Percentiles rank a stretch among this genome's conserved stretches.
These are phyloP conservation scores for Rhinocladiella similis DNA, from an alignment of 2,329 filamentous ascomycete species.

Conservation along the genomic window DNA sequence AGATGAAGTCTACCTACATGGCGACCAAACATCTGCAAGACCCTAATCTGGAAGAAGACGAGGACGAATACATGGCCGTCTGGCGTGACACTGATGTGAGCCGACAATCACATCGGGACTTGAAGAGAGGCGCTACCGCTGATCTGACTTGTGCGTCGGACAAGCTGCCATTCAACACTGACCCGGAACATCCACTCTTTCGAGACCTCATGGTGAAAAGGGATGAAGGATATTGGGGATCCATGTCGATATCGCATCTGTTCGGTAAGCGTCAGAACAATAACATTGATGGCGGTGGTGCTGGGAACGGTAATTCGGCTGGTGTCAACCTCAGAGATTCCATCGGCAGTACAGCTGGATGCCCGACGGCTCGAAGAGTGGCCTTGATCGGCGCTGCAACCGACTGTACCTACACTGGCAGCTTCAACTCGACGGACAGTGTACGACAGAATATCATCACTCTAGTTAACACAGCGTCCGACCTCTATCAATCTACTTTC, in stretches of 20 bases:
- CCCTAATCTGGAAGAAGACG: slow-evolving; percentile 58
- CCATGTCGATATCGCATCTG: slow-evolving; percentile 64
- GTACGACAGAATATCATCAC: slow-evolving; percentile 74
- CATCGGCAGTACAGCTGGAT: slow-evolving; percentile 82
- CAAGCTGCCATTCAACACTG: slow-evolving; percentile 74
- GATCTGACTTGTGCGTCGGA: slow-evolving; percentile 69
- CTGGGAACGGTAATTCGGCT: slow-evolving; percentile 71
- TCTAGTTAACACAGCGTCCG: slow-evolving; percentile 82
- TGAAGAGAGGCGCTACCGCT: slow-evolving; percentile 59
- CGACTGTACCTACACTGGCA: slow-evolving; percentile 81
- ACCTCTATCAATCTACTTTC: slow-evolving; percentile 85
- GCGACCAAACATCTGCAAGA: slow-evolving; percentile 71
- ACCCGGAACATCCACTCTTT: slow-evolving; percentile 68
- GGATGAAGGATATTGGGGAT: slow-evolving; percentile 57
- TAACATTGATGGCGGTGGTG: slow-evolving; percentile 61
- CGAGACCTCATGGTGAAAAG: slow-evolving; percentile 43
- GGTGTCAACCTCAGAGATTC: slow-evolving; percentile 74
- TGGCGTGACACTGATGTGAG: slow-evolving; percentile 88
- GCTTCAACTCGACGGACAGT: slow-evolving; percentile 66
- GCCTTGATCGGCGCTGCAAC: slow-evolving; percentile 89
- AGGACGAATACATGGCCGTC: slow-evolving; percentile 79
- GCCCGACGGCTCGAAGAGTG: slow-evolving; percentile 85
- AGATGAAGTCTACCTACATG: slow-evolving; percentile 72
- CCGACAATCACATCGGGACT: slow-evolving; percentile 54
- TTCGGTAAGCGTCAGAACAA: slow-evolving; percentile 69